Percentiles rank a stretch among this genome's conserved stretches.
phyloP scores from a whole-genome alignment of 768 basidiomycete genomes.

The Suillus spraguei region DNA sequence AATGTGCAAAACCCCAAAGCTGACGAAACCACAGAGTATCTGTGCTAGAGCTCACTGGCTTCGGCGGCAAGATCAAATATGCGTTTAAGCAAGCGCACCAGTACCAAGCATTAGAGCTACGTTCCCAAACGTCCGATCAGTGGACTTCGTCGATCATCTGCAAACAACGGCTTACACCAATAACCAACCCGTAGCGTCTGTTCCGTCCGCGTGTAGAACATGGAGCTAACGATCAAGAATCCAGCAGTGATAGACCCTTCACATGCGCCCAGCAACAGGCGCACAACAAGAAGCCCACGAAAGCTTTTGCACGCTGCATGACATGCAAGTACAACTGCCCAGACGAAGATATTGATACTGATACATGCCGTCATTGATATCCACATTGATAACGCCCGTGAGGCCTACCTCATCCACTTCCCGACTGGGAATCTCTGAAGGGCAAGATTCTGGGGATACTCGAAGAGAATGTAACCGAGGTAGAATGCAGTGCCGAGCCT shows the following conservation, averaged over 20 bases:
- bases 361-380: background rate
- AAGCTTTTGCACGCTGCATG: background rate
- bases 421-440: background rate
- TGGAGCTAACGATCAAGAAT: background rate
- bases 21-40: background rate
- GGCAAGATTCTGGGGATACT: conserved; percentile 1
- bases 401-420: background rate
- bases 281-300: background rate
- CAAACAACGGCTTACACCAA: background rate
- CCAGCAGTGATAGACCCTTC: background rate
- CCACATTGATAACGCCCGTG: background rate
- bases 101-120: background rate
- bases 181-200: background rate
- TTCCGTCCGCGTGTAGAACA: background rate
- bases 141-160: background rate
- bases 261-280: background rate
- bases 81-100: background rate
- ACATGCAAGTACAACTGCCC: background rate
- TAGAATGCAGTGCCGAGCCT: background rate
- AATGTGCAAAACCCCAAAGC: background rate
- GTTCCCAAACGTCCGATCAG: background rate
- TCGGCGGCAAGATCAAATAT: background rate
- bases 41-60: background rate
- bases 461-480: background rate
- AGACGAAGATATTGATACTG: background rate